Conservation (phyloP, 768 basidiomycete genomes). For the Botryobasidium botryosum region DNA sequence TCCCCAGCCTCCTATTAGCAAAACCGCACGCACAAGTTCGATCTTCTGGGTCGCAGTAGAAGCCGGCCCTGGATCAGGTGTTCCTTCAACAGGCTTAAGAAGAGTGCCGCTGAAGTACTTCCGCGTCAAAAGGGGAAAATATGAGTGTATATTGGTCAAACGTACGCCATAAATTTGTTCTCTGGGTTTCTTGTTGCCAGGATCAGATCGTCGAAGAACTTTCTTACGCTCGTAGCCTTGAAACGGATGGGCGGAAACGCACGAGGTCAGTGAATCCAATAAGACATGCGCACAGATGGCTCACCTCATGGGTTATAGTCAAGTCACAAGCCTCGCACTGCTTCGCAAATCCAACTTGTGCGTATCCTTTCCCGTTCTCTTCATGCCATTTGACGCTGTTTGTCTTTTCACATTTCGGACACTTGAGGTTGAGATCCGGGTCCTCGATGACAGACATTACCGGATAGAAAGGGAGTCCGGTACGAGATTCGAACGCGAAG, state of each 20-base stretch:
- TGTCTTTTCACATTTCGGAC: background rate
- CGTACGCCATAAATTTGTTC: slow-evolving; percentile 6
- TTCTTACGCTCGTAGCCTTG: slow-evolving; percentile 6
- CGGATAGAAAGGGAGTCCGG: slow-evolving; percentile 7
- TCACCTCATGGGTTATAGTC: slow-evolving; percentile 7
- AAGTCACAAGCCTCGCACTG: background rate
- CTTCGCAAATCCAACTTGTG: slow-evolving; percentile 11
- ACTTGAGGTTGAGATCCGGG: background rate
- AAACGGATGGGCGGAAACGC: too few species aligned
- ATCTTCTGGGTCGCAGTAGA: too few species aligned
- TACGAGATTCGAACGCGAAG: background rate
- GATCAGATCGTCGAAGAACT: slow-evolving; percentile 6
- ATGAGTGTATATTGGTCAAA: too few species aligned
- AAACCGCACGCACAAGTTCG: background rate
- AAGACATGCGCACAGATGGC: background rate
- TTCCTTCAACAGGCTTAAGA: too few species aligned
- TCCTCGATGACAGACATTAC: background rate
- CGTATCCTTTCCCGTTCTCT: slow-evolving; percentile 10
- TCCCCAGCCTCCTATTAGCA: too few species aligned
- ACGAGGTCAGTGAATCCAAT: background rate
- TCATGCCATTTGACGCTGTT: slow-evolving; percentile 11
- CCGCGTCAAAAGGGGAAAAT: too few species aligned
- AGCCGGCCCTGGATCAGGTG: too few species aligned
- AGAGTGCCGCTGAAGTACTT: too few species aligned
- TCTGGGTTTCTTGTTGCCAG: background rate